Percentiles rank a stretch among this genome's conserved stretches.
Conservation (phyloP, 768 basidiomycete species). For the Termitomyces sp. region DNA sequence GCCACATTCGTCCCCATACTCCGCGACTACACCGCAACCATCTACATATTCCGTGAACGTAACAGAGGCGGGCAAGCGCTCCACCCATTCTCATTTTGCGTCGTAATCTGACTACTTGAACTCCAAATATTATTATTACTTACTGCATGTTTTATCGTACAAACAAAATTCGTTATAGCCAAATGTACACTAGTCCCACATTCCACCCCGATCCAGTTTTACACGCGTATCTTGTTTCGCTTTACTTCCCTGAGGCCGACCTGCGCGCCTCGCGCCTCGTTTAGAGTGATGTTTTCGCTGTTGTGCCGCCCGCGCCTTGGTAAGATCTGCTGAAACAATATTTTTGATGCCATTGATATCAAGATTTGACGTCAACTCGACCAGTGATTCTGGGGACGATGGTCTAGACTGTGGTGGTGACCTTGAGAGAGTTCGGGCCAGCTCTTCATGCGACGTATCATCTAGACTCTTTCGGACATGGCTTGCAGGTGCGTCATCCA, state of each 20-base stretch:
- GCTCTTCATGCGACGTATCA: slow-evolving; percentile 11
- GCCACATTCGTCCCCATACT: not conserved
- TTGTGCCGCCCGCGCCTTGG: slow-evolving; percentile 55
- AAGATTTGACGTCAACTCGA: slow-evolving; percentile 40
- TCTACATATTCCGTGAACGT: not conserved
- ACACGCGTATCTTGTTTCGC: slow-evolving; percentile 75
- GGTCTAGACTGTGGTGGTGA: slow-evolving; percentile 52
- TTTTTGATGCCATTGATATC: slow-evolving; percentile 47
- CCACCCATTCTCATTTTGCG: not conserved
- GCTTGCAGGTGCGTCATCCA: not conserved
- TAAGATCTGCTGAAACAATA: slow-evolving; percentile 60
- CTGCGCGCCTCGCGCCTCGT: slow-evolving; percentile 56
- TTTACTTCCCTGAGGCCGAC: slow-evolving; percentile 78
- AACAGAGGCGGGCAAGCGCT: not conserved
- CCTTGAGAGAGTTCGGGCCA: slow-evolving; percentile 36
- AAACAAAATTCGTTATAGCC: not conserved
- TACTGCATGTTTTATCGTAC: not conserved
- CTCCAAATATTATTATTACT: not conserved
- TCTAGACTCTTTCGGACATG: not conserved
- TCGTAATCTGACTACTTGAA: not conserved
- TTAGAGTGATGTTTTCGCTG: slow-evolving; percentile 80
- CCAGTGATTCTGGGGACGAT: slow-evolving; percentile 37
- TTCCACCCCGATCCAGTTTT: slow-evolving; percentile 52
- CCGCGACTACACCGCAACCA: not conserved
- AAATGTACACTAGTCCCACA: slow-evolving; percentile 48